Evolutionary conservation across 1,284 basidiomycete species (phyloP).

Genomic region (Farysia itapuensis): DNA sequence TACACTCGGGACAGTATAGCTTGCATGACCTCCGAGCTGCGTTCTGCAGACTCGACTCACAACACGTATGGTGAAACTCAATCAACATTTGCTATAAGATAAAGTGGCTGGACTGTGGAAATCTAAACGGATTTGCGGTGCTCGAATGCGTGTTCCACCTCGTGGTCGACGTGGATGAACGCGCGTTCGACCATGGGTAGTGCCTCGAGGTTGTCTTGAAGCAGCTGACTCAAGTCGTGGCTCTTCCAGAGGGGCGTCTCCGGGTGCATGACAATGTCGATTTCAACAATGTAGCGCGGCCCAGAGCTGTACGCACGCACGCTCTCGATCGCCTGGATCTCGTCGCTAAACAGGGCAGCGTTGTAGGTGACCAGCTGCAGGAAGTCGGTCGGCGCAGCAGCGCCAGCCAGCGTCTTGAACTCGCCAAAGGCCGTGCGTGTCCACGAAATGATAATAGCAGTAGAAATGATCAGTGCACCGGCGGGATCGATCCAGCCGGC

Average conservation of each 20-base stretch:
- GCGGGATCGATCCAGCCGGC: conserved; percentile 81
- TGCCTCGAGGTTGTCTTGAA: conserved; percentile 91
- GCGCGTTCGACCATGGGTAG: conserved; percentile 78
- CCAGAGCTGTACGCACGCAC: conserved; percentile 59
- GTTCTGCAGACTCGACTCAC: conserved; percentile 17
- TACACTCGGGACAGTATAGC: conserved; percentile 5
- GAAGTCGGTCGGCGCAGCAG: conserved; percentile 86
- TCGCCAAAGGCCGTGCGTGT: conserved; percentile 62
- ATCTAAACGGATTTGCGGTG: conserved; percentile 34
- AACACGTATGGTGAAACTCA: conserved; percentile 13
- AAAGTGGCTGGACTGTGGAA: background rate
- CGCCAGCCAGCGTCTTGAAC: conserved; percentile 85
- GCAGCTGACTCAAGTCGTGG: conserved; percentile 84
- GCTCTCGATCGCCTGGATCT: conserved; percentile 84
- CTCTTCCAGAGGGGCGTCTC: conserved; percentile 86
- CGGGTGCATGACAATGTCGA: conserved; percentile 90
- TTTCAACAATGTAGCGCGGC: conserved; percentile 85
- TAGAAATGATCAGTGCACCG: conserved; percentile 73
- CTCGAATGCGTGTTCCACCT: conserved; percentile 46
- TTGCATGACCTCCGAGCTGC: conserved; percentile 6
- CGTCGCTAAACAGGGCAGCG: conserved; percentile 67
- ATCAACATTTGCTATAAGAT: too few relatives aligned
- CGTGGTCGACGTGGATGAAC: conserved; percentile 50
- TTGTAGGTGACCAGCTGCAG: conserved; percentile 90
- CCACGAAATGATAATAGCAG: conserved; percentile 82